phyloP scores from a whole-genome alignment of 1,284 basidiomycete genomes.

The Thecaphora frezii region DNA sequence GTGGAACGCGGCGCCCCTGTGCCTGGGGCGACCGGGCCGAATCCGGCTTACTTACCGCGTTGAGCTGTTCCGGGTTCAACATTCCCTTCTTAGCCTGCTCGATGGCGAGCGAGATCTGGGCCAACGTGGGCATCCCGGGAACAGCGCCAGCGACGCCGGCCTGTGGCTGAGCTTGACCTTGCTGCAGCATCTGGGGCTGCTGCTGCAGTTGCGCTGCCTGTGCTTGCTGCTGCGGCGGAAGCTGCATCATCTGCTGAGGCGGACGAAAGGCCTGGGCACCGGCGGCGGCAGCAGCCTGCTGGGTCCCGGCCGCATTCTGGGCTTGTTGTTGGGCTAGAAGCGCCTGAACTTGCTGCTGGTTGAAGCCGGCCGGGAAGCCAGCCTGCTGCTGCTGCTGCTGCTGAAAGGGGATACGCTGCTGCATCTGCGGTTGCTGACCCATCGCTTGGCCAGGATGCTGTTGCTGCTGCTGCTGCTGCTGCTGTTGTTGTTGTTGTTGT shows the following conservation, averaged over 20 bases:
- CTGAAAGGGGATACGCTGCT: slow-evolving; percentile 36
- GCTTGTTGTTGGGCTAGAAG: slow-evolving; percentile 36
- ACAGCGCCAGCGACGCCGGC: slow-evolving; percentile 14
- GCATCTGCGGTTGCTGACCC: slow-evolving; percentile 22
- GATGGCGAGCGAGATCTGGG: slow-evolving; percentile 34
- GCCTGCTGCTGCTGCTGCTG: slow-evolving; percentile 11
- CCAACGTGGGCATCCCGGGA: slow-evolving; percentile 14
- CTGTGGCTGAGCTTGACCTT: slow-evolving; percentile 14
- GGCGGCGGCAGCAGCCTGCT: slow-evolving; percentile 2
- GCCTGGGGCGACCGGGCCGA: neutral
- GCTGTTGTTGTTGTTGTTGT: slow-evolving; percentile 16
- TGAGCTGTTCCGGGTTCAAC: slow-evolving; percentile 37
- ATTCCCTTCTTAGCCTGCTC: slow-evolving; percentile 41
- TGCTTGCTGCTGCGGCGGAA: slow-evolving; percentile 18
- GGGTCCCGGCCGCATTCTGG: slow-evolving; percentile 7
- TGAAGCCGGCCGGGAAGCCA: slow-evolving; percentile 28
- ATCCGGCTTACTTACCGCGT: slow-evolving; percentile 14
- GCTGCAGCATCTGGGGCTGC: slow-evolving; percentile 9
- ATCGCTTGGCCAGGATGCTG: slow-evolving; percentile 17
- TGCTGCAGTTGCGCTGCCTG: slow-evolving; percentile 14
- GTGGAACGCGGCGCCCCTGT: no score
- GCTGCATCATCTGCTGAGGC: slow-evolving; percentile 24
- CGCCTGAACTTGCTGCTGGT: slow-evolving; percentile 36
- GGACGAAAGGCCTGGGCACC: neutral
- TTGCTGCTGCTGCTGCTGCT: slow-evolving; percentile 3